These are phyloP conservation scores for Euryodendron excelsum DNA, from an alignment of 148 eudicot genomes.

Conservation along the genomic window DNA sequence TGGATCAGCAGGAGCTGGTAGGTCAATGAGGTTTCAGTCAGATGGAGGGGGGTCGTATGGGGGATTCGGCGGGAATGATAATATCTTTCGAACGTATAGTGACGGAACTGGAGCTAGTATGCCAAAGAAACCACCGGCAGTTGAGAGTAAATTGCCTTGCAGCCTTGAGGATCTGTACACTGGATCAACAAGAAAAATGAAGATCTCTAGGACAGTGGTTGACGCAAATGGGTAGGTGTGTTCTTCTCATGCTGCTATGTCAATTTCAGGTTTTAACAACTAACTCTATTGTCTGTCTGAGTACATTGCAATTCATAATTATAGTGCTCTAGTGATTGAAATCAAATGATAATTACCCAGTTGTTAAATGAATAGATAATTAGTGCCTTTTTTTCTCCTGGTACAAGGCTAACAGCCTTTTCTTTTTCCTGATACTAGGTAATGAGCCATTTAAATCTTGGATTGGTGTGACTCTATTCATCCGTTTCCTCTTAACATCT, in stretches of 20 bases:
- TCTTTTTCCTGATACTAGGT: too few species aligned
- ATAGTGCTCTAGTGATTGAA: not conserved
- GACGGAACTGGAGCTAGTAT: conserved; percentile 27
- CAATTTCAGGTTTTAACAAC: not conserved
- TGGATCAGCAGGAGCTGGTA: conserved; percentile 46
- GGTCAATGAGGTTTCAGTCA: conserved; percentile 48
- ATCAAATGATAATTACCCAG: not conserved
- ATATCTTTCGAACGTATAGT: conserved; percentile 29
- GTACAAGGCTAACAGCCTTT: not conserved
- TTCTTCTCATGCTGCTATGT: not conserved
- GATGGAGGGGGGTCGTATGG: conserved; percentile 40
- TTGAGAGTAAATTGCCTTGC: conserved; percentile 71
- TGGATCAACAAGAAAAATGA: conserved; percentile 83
- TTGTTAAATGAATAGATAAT: too few species aligned
- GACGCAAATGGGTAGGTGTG: conserved; percentile 58
- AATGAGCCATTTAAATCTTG: not conserved
- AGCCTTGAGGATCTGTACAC: conserved; percentile 70
- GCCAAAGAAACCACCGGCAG: conserved; percentile 74
- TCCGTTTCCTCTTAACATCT: not conserved
- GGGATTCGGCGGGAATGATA: conserved; percentile 33
- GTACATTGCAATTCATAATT: not conserved
- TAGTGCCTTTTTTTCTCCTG: not conserved
- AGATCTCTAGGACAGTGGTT: conserved; percentile 64
- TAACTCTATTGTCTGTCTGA: not conserved
- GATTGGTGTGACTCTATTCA: too few species aligned